These are phyloP conservation scores for Acacia pycnantha DNA, from an alignment of 331 rosid genomes.

Conservation along the genomic window DNA sequence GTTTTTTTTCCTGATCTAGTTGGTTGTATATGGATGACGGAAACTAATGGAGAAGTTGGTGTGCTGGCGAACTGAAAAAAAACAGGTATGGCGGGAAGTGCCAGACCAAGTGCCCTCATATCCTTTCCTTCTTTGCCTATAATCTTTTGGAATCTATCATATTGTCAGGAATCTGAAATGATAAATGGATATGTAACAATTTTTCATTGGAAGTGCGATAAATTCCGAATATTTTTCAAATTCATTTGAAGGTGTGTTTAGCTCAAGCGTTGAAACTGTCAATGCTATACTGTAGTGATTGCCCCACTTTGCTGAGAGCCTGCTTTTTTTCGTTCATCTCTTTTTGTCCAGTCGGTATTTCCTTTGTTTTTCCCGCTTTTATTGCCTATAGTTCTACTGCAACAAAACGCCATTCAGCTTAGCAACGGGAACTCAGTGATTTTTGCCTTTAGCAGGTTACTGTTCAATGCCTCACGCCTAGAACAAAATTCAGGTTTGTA, in stretches of 20 bases:
- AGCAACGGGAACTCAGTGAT: constrained; percentile 31
- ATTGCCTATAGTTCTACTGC: constrained; percentile 16
- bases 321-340: constrained; percentile 6
- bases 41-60: too few species aligned
- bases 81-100: too few species aligned
- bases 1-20: neutral
- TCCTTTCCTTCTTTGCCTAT: too few species aligned
- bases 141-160: too few species aligned
- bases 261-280: neutral
- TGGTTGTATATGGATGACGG: neutral
- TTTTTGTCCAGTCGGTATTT: constrained; percentile 22
- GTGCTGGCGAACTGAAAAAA: too few species aligned
- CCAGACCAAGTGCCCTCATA: too few species aligned
- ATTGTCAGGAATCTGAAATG: neutral
- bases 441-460: constrained; percentile 52
- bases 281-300: neutral
- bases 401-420: constrained; percentile 25
- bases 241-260: constrained; percentile 1
- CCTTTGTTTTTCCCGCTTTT: constrained; percentile 10
- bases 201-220: neutral
- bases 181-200: neutral
- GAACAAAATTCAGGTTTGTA: constrained; percentile 48
- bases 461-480: constrained; percentile 61
- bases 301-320: constrained; percentile 19
- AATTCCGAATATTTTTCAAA: neutral